phyloP scores from a whole-genome alignment of 2,329 filamentous ascomycete species.

The Colletotrichum sp. region DNA sequence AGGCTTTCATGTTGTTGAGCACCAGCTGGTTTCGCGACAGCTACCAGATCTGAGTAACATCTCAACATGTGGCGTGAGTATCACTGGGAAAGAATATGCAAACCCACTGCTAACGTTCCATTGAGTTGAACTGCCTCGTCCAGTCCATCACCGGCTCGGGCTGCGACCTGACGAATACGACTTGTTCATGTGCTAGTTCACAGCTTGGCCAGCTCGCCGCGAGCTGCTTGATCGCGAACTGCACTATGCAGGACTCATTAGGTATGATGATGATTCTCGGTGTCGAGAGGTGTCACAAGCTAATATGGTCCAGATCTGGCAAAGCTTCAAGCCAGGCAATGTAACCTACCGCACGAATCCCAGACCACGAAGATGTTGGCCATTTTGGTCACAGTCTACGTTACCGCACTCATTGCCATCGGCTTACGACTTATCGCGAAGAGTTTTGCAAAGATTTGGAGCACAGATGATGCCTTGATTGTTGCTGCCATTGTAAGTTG shows the following conservation, averaged over 20 bases:
- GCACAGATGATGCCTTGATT: constrained; percentile 3
- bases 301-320: not conserved
- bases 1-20: not conserved
- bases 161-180: constrained; percentile 19
- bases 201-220: constrained; percentile 1
- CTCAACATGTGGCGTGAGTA: constrained; percentile 9
- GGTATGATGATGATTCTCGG: not conserved
- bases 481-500: constrained; percentile 2
- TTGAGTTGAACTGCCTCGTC: constrained; percentile 1
- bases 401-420: not conserved
- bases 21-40: not conserved
- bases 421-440: constrained; percentile 4
- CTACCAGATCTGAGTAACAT: constrained; percentile 11
- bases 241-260: constrained; percentile 22
- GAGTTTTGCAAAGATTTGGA: constrained; percentile 3
- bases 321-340: constrained; percentile 11
- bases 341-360: constrained; percentile 17
- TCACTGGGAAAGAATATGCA: not conserved
- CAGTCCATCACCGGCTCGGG: constrained; percentile 7
- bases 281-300: not conserved
- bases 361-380: not conserved
- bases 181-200: constrained; percentile 13
- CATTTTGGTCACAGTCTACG: constrained; percentile 3
- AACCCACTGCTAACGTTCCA: not conserved
- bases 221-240: constrained; percentile 14